Evolutionary conservation across 805 yeast genomes (phyloP).

Genomic region (Hanseniaspora meyeri): DNA sequence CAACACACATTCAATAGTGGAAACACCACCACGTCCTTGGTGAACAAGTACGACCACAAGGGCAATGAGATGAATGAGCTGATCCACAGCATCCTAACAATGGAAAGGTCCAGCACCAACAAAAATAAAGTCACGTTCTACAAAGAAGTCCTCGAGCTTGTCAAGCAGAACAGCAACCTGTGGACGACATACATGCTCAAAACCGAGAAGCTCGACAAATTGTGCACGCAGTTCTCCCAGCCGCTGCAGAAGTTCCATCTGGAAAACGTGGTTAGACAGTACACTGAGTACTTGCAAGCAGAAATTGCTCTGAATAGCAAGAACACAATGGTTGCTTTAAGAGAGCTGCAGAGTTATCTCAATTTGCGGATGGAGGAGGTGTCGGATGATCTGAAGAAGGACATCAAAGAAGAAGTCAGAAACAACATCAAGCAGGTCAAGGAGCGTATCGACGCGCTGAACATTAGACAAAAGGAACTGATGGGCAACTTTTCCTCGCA

Average conservation of each 20-base stretch:
- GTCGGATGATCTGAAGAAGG: not conserved
- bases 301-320: not conserved
- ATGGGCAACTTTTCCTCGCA: not conserved
- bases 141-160: not conserved
- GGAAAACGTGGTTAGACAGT: not conserved
- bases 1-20: no score
- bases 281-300: not conserved
- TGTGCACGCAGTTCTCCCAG: not conserved
- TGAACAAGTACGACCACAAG: not conserved
- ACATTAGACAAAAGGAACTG: not conserved
- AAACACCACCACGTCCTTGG: not conserved
- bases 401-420: not conserved
- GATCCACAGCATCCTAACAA: not conserved
- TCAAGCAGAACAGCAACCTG: not conserved
- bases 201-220: not conserved
- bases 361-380: not conserved
- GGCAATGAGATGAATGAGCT: not conserved
- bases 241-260: conserved; percentile 2
- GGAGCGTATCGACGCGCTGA: not conserved
- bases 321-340: not conserved
- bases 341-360: not conserved
- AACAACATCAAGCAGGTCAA: not conserved
- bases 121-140: not conserved
- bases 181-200: conserved; percentile 6
- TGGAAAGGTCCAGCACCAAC: not conserved